These are phyloP conservation scores for Pichia sporocuriosa DNA, from an alignment of 805 yeast genomes.

Conservation along the genomic window DNA sequence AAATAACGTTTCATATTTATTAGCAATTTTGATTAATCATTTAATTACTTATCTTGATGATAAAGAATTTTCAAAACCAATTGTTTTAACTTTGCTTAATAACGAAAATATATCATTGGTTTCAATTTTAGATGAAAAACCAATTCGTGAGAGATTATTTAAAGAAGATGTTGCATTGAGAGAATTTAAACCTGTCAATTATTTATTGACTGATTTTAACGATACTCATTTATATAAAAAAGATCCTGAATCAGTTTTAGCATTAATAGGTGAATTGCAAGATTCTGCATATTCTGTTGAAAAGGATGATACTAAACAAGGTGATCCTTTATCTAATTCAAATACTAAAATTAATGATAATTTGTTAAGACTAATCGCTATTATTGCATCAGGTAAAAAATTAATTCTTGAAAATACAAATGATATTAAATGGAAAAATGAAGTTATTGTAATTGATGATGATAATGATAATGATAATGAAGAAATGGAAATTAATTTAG, in stretches of 20 bases:
- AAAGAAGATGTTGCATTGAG: conserved; percentile 58
- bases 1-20: conserved; percentile 1
- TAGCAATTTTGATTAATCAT: conserved; percentile 4
- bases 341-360: conserved; percentile 29
- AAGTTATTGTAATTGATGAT: not conserved
- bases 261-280: conserved; percentile 29
- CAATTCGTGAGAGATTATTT: conserved; percentile 48
- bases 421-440: conserved; percentile 19
- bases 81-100: not conserved
- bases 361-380: conserved; percentile 28
- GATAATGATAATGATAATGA: not conserved
- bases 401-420: conserved; percentile 23
- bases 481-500: too few species aligned
- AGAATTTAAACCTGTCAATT: conserved; percentile 52
- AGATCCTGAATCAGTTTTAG: conserved; percentile 25
- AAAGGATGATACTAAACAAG: not conserved
- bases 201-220: conserved; percentile 53
- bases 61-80: not conserved
- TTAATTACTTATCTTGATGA: conserved; percentile 6
- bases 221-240: conserved; percentile 41
- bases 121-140: conserved; percentile 24
- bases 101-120: conserved; percentile 4
- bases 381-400: conserved; percentile 29
- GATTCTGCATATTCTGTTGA: not conserved
- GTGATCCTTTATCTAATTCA: conserved; percentile 15